phyloP scores from a whole-genome alignment of 345 rosid species.

The Dipteronia dyeriana region DNA sequence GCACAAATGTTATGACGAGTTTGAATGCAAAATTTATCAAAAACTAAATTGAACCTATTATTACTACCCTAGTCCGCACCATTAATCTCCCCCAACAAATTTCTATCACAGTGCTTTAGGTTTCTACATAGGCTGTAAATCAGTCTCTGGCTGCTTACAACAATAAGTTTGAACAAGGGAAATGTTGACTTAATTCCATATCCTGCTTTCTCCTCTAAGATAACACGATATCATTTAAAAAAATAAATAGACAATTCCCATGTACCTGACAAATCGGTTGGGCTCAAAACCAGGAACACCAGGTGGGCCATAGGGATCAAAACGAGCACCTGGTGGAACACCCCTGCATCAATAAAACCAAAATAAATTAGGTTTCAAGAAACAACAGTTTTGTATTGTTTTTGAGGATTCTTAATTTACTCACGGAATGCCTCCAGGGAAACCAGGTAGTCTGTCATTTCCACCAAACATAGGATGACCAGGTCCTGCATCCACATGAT shows the following conservation, averaged over 20 bases:
- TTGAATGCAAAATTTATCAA: background rate
- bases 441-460: slow-evolving; percentile 37
- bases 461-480: slow-evolving; percentile 62
- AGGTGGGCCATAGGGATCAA: slow-evolving; percentile 92
- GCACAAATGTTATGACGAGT: background rate
- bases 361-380: background rate
- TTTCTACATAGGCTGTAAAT: background rate
- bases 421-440: slow-evolving; percentile 62
- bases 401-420: slow-evolving; percentile 18
- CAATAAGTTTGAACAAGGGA: background rate
- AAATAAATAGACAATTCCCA: background rate
- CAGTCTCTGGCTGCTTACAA: background rate
- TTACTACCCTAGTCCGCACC: background rate
- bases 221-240: background rate
- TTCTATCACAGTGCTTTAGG: background rate
- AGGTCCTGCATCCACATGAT: slow-evolving; percentile 64
- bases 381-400: no score
- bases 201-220: background rate
- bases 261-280: slow-evolving; percentile 65
- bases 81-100: background rate
- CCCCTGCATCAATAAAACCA: slow-evolving; percentile 50
- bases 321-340: slow-evolving; percentile 90
- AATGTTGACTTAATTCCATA: background rate
- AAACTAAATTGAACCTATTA: background rate
- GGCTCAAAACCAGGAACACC: slow-evolving; percentile 87